phyloP scores from a whole-genome alignment of 352 stramenopile genomes.

The Phytophthora pseudosyringae region DNA sequence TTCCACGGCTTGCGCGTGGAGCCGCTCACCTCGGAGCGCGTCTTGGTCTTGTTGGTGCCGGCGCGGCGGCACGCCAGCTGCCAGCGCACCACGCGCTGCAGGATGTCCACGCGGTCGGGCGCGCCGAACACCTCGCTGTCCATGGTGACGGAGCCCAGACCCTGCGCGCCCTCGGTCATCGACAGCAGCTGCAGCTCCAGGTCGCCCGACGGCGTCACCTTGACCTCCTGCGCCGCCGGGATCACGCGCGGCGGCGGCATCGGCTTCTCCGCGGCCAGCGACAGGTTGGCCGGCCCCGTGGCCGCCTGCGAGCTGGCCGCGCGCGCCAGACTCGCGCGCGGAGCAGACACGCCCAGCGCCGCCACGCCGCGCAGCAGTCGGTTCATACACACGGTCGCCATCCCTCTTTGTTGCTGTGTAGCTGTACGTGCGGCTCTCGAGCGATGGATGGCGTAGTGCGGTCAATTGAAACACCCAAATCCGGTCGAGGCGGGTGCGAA shows the following conservation, averaged over 20 bases:
- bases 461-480: constrained; percentile 10
- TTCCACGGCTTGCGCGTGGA: constrained; percentile 90
- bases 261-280: constrained; percentile 78
- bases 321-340: constrained; percentile 47
- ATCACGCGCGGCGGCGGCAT: constrained; percentile 71
- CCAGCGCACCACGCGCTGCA: constrained; percentile 90
- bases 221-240: constrained; percentile 60
- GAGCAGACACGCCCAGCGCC: constrained; percentile 58
- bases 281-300: constrained; percentile 62
- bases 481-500: background rate
- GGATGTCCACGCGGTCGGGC: constrained; percentile 82
- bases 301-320: constrained; percentile 33
- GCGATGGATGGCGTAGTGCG: constrained; percentile 17
- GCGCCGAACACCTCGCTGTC: constrained; percentile 78
- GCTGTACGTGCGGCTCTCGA: constrained; percentile 17
- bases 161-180: constrained; percentile 49
- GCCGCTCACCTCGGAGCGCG: constrained; percentile 85
- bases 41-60: constrained; percentile 91
- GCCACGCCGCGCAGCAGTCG: constrained; percentile 65
- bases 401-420: constrained; percentile 16
- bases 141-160: constrained; percentile 59
- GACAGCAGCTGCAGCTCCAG: constrained; percentile 74
- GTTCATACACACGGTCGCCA: constrained; percentile 54
- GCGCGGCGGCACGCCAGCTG: constrained; percentile 84
- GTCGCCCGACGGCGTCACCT: constrained; percentile 59